Conservation (phyloP, 2,329 filamentous ascomycete species). For the Exophiala calicioides region DNA sequence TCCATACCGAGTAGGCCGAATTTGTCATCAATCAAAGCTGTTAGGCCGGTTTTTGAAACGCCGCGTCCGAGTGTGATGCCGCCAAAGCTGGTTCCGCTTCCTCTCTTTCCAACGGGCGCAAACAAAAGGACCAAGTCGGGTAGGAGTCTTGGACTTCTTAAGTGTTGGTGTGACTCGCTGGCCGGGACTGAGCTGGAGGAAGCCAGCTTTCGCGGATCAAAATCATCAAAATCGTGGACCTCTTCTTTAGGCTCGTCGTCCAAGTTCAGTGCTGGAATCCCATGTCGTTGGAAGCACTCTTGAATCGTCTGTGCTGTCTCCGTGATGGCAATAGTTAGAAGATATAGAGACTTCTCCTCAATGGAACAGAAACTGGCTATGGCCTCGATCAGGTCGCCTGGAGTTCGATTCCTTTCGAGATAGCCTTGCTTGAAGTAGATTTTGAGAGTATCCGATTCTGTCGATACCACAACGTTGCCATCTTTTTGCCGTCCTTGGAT, state of each 20-base stretch:
- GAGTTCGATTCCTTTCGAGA: slow-evolving; percentile 3
- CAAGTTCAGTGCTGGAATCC: slow-evolving; percentile 3
- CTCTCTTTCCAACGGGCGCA: neutral
- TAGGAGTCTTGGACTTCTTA: neutral
- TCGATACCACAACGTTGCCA: slow-evolving; percentile 8
- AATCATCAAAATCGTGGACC: slow-evolving; percentile 5
- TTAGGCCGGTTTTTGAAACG: neutral
- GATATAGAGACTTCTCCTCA: slow-evolving; percentile 3
- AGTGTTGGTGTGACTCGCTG: neutral
- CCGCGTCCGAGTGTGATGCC: neutral
- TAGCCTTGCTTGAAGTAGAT: slow-evolving; percentile 9
- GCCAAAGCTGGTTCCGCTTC: neutral
- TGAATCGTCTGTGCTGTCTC: slow-evolving; percentile 4
- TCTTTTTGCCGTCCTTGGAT: slow-evolving; percentile 2
- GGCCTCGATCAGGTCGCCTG: slow-evolving; percentile 8
- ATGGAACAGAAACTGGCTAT: slow-evolving; percentile 7
- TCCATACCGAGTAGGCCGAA: neutral
- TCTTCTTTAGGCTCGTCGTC: slow-evolving; percentile 4
- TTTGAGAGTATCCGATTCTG: slow-evolving; percentile 2
- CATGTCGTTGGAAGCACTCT: slow-evolving; percentile 8
- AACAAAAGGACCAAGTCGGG: slow-evolving; percentile 5
- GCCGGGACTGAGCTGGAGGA: neutral
- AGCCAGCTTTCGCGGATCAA: slow-evolving; percentile 3
- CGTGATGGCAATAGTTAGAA: slow-evolving; percentile 6
- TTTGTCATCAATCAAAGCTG: neutral